A percentile compares a stretch with the other conserved stretches of the same genome.
phyloP scores from a whole-genome alignment of 2,329 filamentous ascomycete genomes.

The Neonectria hederae region DNA sequence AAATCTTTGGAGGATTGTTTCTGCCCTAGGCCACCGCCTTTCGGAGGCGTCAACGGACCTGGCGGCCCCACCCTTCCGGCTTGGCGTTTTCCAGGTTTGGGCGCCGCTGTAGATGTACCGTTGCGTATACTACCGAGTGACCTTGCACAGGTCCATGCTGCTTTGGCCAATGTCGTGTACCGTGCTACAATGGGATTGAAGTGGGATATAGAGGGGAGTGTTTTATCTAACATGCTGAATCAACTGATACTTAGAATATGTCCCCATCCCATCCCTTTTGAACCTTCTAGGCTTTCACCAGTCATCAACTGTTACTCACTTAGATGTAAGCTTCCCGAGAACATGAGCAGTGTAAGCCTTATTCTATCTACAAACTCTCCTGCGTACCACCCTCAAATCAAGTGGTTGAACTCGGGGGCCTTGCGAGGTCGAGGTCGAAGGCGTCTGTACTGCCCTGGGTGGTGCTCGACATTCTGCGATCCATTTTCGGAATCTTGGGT shows the following conservation, averaged over 20 bases:
- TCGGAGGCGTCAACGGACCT: constrained; percentile 21
- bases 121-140: neutral
- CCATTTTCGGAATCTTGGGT: neutral
- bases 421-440: neutral
- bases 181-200: neutral
- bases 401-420: neutral
- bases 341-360: neutral
- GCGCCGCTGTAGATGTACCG: neutral
- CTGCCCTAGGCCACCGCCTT: constrained; percentile 52
- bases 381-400: neutral
- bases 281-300: too few species aligned
- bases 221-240: neutral
- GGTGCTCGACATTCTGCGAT: neutral
- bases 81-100: constrained; percentile 16
- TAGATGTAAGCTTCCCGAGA: neutral
- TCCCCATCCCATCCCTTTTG: neutral
- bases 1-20: constrained; percentile 49
- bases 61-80: constrained; percentile 39
- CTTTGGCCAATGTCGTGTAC: neutral
- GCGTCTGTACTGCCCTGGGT: neutral
- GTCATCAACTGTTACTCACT: neutral
- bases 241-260: neutral
- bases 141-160: neutral
- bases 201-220: neutral
- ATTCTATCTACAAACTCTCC: neutral